Conservation (phyloP, 2,329 filamentous ascomycete species). For the Aspergillus amoenus region DNA sequence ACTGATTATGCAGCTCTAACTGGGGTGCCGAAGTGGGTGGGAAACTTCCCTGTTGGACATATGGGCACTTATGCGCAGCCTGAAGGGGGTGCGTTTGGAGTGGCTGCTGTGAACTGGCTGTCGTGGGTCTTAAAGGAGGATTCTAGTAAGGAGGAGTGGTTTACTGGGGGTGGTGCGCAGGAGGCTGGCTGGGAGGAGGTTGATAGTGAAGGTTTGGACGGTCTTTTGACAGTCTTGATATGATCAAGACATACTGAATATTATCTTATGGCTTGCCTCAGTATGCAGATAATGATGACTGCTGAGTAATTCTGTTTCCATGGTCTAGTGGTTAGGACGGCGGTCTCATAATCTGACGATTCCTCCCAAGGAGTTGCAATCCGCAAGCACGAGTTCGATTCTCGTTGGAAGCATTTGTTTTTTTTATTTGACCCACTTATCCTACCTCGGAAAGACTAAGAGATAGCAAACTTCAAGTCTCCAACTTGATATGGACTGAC, state of each 20-base stretch:
- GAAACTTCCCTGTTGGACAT: constrained; percentile 10
- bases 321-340: constrained; percentile 16
- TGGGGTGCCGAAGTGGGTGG: constrained; percentile 12
- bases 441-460: too few relatives aligned
- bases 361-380: constrained; percentile 13
- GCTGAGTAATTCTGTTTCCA: constrained; percentile 3
- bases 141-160: not conserved
- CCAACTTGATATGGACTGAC: too few relatives aligned
- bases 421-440: not conserved
- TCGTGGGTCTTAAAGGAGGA: constrained; percentile 3
- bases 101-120: constrained; percentile 12
- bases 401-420: constrained; percentile 15
- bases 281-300: fast-evolving
- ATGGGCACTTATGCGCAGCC: constrained; percentile 4
- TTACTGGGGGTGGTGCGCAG: constrained; percentile 2
- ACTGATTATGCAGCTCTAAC: not conserved
- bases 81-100: constrained; percentile 6
- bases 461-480: too few relatives aligned
- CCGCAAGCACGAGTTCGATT: constrained; percentile 17
- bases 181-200: constrained; percentile 1
- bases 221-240: not conserved
- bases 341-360: constrained; percentile 15
- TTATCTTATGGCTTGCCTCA: too few relatives aligned
- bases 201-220: not conserved
- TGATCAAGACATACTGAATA: too few relatives aligned